phyloP scores from a whole-genome alignment of 257 asterid genomes.

The Mitragyna speciosa region DNA sequence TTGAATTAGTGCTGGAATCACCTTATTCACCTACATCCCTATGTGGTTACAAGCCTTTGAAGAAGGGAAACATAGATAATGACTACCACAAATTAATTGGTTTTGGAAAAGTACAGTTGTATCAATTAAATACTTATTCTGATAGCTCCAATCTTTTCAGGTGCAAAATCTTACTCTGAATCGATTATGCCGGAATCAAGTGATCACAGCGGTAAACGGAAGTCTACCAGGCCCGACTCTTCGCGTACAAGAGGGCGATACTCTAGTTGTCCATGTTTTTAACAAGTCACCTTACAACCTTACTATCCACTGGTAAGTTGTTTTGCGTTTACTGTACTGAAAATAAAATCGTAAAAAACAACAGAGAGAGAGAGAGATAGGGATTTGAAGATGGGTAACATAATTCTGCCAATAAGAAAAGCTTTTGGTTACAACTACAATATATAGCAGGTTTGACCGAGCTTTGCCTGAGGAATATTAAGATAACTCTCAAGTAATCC shows the following conservation, averaged over 20 bases:
- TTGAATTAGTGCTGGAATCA: neutral
- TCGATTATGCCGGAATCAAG: conserved; percentile 49
- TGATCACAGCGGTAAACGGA: conserved; percentile 66
- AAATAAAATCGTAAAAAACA: neutral
- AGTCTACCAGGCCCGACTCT: conserved; percentile 66
- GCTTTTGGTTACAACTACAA: neutral
- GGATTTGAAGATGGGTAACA: neutral
- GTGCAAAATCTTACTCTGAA: conserved; percentile 52
- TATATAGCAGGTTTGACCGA: too few relatives aligned
- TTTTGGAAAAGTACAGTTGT: too few relatives aligned
- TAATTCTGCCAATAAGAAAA: too few relatives aligned
- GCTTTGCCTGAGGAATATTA: too few relatives aligned
- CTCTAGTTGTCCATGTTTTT: conserved; percentile 51
- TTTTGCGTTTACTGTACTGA: neutral
- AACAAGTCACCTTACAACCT: conserved; percentile 61
- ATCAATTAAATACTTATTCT: neutral
- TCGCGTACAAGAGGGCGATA: conserved; percentile 60
- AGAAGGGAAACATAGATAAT: too few relatives aligned
- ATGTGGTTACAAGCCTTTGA: too few relatives aligned
- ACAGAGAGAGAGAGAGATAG: neutral
- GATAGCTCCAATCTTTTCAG: conserved; percentile 28
- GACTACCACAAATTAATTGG: too few relatives aligned
- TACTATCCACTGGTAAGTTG: conserved; percentile 62
- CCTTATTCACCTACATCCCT: too few relatives aligned
- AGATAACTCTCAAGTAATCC: too few relatives aligned